These are phyloP conservation scores for Cutaneotrichosporon spelunceum DNA, from an alignment of 1,284 basidiomycete genomes.

Conservation along the genomic window DNA sequence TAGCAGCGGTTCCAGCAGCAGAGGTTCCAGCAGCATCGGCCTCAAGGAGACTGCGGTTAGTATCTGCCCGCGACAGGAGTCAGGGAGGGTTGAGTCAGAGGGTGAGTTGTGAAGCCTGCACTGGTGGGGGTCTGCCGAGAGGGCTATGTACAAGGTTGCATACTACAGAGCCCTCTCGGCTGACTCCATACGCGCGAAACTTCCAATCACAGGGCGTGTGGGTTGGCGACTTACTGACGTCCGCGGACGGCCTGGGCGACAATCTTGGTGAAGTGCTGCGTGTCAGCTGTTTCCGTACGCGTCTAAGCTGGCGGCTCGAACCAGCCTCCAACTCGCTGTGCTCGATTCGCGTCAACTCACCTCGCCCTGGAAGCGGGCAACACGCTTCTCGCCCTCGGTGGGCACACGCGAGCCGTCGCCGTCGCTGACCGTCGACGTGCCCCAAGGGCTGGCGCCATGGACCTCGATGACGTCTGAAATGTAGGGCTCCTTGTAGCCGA, in stretches of 20 bases:
- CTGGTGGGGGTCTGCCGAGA: not conserved
- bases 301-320: not conserved
- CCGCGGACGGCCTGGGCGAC: slow-evolving; percentile 46
- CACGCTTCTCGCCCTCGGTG: slow-evolving; percentile 60
- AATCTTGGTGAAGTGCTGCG: slow-evolving; percentile 45
- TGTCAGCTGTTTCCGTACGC: slow-evolving; percentile 5
- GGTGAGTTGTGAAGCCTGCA: not conserved
- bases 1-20: no score
- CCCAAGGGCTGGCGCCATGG: slow-evolving; percentile 65
- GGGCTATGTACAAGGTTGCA: slow-evolving; percentile 3
- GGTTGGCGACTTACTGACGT: slow-evolving; percentile 38
- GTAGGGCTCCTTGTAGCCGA: slow-evolving; percentile 66
- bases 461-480: slow-evolving; percentile 62
- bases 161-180: slow-evolving; percentile 18
- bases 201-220: not conserved
- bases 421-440: slow-evolving; percentile 66
- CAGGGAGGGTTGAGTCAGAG: not conserved
- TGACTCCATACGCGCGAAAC: not conserved
- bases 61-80: not conserved
- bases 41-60: slow-evolving; percentile 7
- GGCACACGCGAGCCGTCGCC: slow-evolving; percentile 63
- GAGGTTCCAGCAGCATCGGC: not conserved
- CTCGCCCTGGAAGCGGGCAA: slow-evolving; percentile 63
- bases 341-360: slow-evolving; percentile 24
- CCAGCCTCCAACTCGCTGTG: not conserved